A percentile compares a stretch with the other conserved stretches of the same genome.
Conservation (phyloP, 2,329 filamentous ascomycete species). For the Aschersonia sp. region DNA sequence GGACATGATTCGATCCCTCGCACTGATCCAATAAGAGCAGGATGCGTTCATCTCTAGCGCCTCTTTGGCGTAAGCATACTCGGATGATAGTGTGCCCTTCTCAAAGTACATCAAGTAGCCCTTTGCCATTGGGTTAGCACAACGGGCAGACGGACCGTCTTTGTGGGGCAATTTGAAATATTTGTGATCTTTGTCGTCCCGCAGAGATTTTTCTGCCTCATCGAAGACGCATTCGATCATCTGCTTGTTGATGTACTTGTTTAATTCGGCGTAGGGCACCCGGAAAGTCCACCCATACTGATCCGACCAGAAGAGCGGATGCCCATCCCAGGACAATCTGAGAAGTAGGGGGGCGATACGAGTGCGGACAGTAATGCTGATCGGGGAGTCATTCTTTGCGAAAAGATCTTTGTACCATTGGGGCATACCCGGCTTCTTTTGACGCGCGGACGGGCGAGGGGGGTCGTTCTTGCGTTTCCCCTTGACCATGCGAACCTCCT, state of each 20-base stretch:
- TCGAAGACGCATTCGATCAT: conserved; percentile 68
- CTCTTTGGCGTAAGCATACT: conserved; percentile 82
- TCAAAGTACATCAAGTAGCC: conserved; percentile 86
- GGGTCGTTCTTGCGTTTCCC: conserved; percentile 76
- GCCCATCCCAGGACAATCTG: conserved; percentile 73
- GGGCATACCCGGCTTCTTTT: conserved; percentile 91
- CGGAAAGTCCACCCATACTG: conserved; percentile 87
- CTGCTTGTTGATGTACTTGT: conserved; percentile 55
- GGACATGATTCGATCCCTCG: conserved; percentile 80
- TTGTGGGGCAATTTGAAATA: conserved; percentile 97
- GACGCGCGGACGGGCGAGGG: conserved; percentile 60
- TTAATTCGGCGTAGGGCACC: conserved; percentile 46
- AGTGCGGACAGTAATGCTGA: conserved; percentile 72
- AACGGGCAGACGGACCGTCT: conserved; percentile 74
- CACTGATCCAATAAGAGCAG: conserved; percentile 98
- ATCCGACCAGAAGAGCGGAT: conserved; percentile 87
- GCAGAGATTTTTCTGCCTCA: conserved; percentile 50
- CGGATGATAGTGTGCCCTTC: conserved; percentile 70
- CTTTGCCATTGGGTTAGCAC: conserved; percentile 80
- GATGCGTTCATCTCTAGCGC: conserved; percentile 97
- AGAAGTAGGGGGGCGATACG: conserved; percentile 76
- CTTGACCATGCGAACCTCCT: conserved; percentile 83
- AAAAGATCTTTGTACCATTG: conserved; percentile 94
- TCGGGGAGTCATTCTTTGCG: conserved; percentile 47
- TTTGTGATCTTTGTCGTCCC: conserved; percentile 47